Evolutionary conservation across 1,139 yeast species (phyloP), one percentile per base, ranked within the genome.

Genomic region (Debaryomycetaceae sp.): DNA sequence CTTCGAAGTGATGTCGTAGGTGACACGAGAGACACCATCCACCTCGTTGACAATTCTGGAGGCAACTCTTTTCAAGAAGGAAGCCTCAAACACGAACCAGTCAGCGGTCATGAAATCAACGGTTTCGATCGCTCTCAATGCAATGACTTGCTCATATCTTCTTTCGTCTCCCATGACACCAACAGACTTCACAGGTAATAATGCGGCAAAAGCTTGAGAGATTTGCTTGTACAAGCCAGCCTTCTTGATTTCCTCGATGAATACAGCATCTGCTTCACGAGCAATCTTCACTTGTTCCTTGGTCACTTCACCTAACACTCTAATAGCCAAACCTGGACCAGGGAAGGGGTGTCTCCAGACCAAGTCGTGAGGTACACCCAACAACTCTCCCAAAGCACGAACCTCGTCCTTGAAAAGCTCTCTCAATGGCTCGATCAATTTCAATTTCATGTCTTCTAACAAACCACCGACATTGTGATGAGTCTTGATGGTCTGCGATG

Each of bases 321-420:
- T 85, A 66, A 93, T 95, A 56, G 98, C 99, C 64, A 93, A 87
- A 75, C 99, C 99, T 66, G 99, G 99, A 65, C 99, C 99, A 61
- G 99, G 99, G 96, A 93, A 93, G 48, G 99, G 99, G 66, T 93
- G 99, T 80, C 99, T 88, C 98, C 99, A 91, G 55, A 93, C 98
- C 59, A 93, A 80, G 58, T 93, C 99, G 63, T 89, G 95, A 40
- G 98, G 95, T 59, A 93, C 95, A 44, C 97, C 97, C 75, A 93
- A 75, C 45, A 95, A 74, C 72, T 89, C 89, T 69, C 99, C 99
- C 59, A 93, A 78, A 60, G 84, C 87, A 72, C 99, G 91, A 48
- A 93, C 99, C 77, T 93, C 99, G 66, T 93, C 99, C 76, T 93
- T 93, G 81, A 95, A 93, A 60, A 93, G 80, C 76, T 93, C 99